Conservation (phyloP, 495 filamentous ascomycete species). For the Penicillium waksmanii region DNA sequence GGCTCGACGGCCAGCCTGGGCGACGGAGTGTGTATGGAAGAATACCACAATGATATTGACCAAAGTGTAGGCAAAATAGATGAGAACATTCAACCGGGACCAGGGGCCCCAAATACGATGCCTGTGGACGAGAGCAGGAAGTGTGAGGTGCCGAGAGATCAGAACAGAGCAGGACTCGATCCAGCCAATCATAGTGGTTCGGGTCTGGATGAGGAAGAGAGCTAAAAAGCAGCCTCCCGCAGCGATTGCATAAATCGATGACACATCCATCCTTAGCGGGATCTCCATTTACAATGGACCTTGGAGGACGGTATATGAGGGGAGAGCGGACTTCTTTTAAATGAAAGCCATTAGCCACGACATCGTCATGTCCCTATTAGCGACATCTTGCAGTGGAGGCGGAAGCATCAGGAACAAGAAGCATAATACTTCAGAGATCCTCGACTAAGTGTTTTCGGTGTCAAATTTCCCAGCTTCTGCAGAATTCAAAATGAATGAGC, state of each 20-base stretch:
- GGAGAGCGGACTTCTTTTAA: no score
- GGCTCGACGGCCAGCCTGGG: constrained; percentile 15
- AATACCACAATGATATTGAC: not conserved
- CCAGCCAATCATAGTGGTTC: constrained; percentile 9
- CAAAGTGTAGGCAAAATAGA: not conserved
- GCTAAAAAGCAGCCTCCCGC: not conserved
- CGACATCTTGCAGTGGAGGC: no score
- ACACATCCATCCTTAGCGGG: not conserved
- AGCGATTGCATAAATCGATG: not conserved
- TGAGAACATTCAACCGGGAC: not conserved
- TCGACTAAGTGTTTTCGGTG: not conserved
- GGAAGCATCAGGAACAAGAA: no score
- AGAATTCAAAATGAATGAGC: no score
- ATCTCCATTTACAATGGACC: no score
- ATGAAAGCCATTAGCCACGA: no score
- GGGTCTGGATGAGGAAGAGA: not conserved
- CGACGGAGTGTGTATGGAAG: not conserved
- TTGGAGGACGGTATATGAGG: no score
- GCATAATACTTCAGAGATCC: no score
- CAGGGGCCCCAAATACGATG: not conserved
- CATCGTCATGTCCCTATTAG: no score
- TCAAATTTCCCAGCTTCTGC: no score
- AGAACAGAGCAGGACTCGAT: constrained; percentile 1
- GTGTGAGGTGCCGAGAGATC: not conserved
- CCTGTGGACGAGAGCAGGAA: not conserved